These are phyloP conservation scores for Papiliotrema fonsecae DNA, from an alignment of 1,284 basidiomycete genomes.

Conservation along the genomic window DNA sequence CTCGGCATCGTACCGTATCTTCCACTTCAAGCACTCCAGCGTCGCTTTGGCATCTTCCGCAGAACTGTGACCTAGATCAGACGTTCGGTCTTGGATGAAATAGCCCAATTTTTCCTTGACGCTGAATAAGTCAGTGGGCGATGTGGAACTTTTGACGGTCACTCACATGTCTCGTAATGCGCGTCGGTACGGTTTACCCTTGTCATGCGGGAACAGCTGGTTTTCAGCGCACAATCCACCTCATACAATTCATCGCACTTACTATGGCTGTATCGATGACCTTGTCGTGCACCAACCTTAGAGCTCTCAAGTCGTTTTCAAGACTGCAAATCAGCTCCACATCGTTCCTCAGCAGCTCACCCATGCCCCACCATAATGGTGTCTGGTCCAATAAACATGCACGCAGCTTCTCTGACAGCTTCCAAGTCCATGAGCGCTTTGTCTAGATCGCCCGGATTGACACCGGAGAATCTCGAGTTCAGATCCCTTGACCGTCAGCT, in stretches of 20 bases:
- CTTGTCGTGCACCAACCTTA: constrained; percentile 73
- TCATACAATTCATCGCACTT: constrained; percentile 6
- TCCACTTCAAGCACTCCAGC: constrained; percentile 65
- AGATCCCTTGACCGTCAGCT: constrained; percentile 61
- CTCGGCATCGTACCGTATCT: constrained; percentile 36
- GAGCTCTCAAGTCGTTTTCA: constrained; percentile 83
- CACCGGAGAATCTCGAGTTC: constrained; percentile 81
- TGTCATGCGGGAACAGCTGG: constrained; percentile 70
- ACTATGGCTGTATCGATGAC: constrained; percentile 75
- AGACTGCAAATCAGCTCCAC: constrained; percentile 45
- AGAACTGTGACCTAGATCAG: constrained; percentile 71
- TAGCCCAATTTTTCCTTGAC: constrained; percentile 69
- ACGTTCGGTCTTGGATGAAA: constrained; percentile 70
- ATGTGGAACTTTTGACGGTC: constrained; percentile 1
- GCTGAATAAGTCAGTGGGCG: constrained; percentile 46
- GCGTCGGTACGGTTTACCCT: constrained; percentile 70
- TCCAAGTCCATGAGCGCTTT: constrained; percentile 61
- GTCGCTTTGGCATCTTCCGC: constrained; percentile 78
- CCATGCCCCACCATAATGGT: constrained; percentile 73
- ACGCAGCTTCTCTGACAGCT: constrained; percentile 62
- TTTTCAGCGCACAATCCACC: neutral
- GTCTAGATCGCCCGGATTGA: constrained; percentile 59
- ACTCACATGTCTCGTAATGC: constrained; percentile 73
- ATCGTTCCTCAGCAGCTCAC: constrained; percentile 22
- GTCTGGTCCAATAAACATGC: constrained; percentile 63